Percentiles rank a stretch among this genome's conserved stretches.
Conservation (phyloP, 257 asterid genomes). For the Penstemon eatonii region DNA sequence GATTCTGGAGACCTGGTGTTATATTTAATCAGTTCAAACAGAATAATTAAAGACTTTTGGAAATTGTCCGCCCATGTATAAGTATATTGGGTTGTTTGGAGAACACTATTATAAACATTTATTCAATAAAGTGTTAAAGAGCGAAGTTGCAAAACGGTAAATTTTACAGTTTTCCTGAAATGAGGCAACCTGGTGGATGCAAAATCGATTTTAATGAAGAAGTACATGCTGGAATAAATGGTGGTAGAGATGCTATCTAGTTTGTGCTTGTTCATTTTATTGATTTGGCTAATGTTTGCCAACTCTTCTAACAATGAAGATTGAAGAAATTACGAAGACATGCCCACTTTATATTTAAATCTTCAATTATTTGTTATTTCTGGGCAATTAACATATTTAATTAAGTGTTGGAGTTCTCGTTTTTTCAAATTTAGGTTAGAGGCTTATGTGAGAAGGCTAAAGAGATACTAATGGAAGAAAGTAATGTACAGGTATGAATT, state of each 20-base stretch:
- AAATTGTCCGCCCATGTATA: not conserved
- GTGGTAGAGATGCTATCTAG: not conserved
- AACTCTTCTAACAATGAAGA: too few species aligned
- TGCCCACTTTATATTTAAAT: too few species aligned
- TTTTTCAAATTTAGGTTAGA: conserved; percentile 50
- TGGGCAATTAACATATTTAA: not conserved
- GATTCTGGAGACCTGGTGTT: conserved; percentile 6
- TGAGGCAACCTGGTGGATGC: not conserved
- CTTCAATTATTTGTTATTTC: too few species aligned
- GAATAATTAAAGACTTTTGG: too few species aligned
- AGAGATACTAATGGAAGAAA: conserved; percentile 66
- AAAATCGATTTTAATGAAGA: not conserved
- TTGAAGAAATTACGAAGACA: too few species aligned
- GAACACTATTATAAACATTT: not conserved
- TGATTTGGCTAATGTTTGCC: too few species aligned
- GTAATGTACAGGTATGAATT: conserved; percentile 64
- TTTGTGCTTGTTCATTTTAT: not conserved
- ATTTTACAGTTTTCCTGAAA: not conserved
- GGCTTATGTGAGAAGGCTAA: conserved; percentile 66
- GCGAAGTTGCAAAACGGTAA: not conserved
- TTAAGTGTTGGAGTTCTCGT: not conserved
- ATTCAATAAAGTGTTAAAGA: not conserved
- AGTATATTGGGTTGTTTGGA: not conserved
- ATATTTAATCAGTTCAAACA: not conserved
- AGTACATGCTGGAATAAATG: not conserved